These are phyloP conservation scores for Malassezia yamatoensis DNA, from an alignment of 1,284 basidiomycete species.

Conservation along the genomic window DNA sequence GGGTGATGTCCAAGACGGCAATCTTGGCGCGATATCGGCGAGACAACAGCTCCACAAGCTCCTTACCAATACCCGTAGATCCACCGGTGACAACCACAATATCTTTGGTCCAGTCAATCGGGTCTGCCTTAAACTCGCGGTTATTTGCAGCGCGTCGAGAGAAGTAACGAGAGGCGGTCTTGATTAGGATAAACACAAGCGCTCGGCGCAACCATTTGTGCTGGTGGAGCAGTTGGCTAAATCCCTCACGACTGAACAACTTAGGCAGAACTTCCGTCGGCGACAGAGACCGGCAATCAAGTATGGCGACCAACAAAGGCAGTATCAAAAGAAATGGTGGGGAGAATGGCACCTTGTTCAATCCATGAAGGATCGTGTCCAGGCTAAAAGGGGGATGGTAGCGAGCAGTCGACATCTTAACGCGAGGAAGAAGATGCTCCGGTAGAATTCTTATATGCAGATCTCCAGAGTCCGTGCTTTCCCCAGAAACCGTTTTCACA, in stretches of 20 bases:
- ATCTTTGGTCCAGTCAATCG: conserved; percentile 34
- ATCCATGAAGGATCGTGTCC: conserved; percentile 24
- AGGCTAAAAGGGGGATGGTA: conserved; percentile 11
- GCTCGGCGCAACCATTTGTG: conserved; percentile 32
- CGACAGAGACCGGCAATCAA: conserved; percentile 21
- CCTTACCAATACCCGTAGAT: conserved; percentile 43
- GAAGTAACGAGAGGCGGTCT: conserved; percentile 26
- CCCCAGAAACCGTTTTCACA: background rate
- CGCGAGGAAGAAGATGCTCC: background rate
- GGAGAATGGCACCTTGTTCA: conserved; percentile 32
- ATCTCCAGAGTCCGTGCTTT: too few species aligned
- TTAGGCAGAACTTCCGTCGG: conserved; percentile 1
- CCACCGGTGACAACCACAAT: conserved; percentile 45
- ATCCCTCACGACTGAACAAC: background rate
- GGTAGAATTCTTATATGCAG: too few species aligned
- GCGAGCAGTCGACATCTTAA: conserved; percentile 5
- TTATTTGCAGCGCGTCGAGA: conserved; percentile 36
- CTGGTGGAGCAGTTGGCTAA: conserved; percentile 21
- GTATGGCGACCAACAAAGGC: conserved; percentile 26
- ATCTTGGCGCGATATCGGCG: conserved; percentile 31
- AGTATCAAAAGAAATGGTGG: conserved; percentile 31
- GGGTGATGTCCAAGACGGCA: conserved; percentile 43
- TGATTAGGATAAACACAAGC: conserved; percentile 27
- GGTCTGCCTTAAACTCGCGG: conserved; percentile 26
- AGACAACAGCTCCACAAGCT: conserved; percentile 36